These are phyloP conservation scores for Apium graveolens DNA, from an alignment of 129 eudicot species.

Conservation along the genomic window DNA sequence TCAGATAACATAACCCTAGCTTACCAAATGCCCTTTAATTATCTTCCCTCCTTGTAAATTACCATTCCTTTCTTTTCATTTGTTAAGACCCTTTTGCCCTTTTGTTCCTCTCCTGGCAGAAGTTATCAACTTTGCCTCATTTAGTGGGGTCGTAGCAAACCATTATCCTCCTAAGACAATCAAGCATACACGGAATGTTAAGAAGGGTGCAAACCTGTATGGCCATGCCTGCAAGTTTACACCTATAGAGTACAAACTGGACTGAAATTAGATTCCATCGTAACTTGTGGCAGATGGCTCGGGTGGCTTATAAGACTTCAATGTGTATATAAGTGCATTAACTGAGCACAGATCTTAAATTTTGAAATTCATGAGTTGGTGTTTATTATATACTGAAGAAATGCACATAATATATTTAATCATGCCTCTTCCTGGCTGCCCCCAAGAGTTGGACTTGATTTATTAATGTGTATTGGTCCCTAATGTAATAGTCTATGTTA, in stretches of 20 bases:
- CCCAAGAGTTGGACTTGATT: not conserved
- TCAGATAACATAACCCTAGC: too few relatives aligned
- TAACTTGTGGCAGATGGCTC: not conserved
- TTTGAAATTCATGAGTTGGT: not conserved
- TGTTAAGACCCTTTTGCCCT: too few relatives aligned
- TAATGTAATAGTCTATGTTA: not conserved
- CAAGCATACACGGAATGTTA: not conserved
- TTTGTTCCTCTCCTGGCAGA: too few relatives aligned
- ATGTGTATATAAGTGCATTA: not conserved
- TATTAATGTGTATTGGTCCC: not conserved
- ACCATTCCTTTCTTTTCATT: too few relatives aligned
- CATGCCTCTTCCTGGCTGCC: not conserved
- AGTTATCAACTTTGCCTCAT: too few relatives aligned
- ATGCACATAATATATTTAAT: not conserved
- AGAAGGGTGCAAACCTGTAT: not conserved
- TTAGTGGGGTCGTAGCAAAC: not conserved
- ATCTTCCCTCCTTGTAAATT: too few relatives aligned
- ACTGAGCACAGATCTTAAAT: not conserved
- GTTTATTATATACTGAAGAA: not conserved
- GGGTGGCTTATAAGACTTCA: not conserved
- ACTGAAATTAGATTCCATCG: not conserved
- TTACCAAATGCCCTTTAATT: too few relatives aligned
- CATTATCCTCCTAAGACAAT: not conserved
- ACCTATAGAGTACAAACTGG: not conserved
- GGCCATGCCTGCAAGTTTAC: not conserved